These are phyloP conservation scores for Nicotiana knightiana DNA, from an alignment of 257 asterid genomes.

Conservation along the genomic window DNA sequence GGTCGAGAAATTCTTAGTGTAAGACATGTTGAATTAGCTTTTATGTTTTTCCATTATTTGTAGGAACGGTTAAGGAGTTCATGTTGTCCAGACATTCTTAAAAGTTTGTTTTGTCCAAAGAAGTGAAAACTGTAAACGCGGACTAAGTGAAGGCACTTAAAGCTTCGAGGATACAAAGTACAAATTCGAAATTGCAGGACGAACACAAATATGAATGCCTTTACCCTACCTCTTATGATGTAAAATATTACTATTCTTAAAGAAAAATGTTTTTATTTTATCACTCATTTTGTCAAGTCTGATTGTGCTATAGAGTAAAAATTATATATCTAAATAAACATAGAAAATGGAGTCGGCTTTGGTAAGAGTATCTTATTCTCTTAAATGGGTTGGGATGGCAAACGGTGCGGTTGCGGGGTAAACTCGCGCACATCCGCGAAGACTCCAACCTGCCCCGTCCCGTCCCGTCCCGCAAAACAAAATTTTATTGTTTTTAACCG, in stretches of 20 bases:
- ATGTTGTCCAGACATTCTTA: constrained; percentile 4
- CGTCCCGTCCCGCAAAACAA: too few species aligned
- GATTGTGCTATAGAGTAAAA: neutral
- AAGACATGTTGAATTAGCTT: neutral
- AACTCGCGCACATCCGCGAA: too few species aligned
- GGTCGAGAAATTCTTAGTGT: neutral
- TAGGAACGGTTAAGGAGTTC: neutral
- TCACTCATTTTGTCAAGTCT: neutral
- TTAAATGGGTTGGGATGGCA: too few species aligned
- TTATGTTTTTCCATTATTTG: neutral
- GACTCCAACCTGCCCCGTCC: too few species aligned
- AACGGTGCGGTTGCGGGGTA: too few species aligned
- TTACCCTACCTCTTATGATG: neutral
- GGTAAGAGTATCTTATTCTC: too few species aligned
- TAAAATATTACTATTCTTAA: neutral
- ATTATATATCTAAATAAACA: neutral
- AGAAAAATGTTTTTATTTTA: too few species aligned
- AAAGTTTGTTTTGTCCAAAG: neutral
- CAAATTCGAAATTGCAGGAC: neutral
- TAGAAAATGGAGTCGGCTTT: too few species aligned
- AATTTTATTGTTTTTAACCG: too few species aligned
- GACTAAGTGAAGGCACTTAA: neutral
- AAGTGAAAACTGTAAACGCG: neutral
- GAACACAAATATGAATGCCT: neutral
- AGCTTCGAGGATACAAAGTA: neutral